Evolutionary conservation across 2,329 filamentous ascomycete species (phyloP).

Genomic region (Trichophyton benhamiae): DNA sequence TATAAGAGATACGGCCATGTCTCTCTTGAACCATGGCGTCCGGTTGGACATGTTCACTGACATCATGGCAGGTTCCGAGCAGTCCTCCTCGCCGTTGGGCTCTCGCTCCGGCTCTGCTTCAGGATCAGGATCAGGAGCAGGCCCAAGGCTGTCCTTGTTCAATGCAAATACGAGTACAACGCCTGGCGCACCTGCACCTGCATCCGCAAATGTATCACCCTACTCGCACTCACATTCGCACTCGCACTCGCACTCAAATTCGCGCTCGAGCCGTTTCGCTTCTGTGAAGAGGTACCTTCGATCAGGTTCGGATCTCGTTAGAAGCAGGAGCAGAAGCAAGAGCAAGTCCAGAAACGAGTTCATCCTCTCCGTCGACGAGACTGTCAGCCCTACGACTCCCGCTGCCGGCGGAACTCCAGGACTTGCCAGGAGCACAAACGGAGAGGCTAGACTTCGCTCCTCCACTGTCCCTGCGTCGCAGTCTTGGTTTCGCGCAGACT

Average conservation of each 20-base stretch:
- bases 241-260: slow-evolving; percentile 3
- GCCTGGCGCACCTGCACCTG: background rate
- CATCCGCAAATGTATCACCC: background rate
- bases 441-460: background rate
- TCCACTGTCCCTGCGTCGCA: background rate
- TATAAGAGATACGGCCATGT: background rate
- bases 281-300: slow-evolving; percentile 14
- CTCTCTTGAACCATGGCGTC: background rate
- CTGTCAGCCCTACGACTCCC: background rate
- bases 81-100: background rate
- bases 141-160: background rate
- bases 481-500: background rate
- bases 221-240: background rate
- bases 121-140: background rate
- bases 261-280: slow-evolving; percentile 11
- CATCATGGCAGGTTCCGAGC: slow-evolving; percentile 4
- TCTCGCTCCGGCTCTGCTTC: background rate
- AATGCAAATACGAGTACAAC: slow-evolving; percentile 2
- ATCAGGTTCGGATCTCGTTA: background rate
- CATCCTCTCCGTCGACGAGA: background rate
- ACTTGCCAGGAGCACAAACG: background rate
- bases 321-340: background rate
- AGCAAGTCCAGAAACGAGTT: background rate
- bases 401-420: background rate
- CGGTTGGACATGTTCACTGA: background rate